Base-by-base conservation (phyloP, 2,329 filamentous ascomycete species). In the Diaporthe ilicicola region DNA sequence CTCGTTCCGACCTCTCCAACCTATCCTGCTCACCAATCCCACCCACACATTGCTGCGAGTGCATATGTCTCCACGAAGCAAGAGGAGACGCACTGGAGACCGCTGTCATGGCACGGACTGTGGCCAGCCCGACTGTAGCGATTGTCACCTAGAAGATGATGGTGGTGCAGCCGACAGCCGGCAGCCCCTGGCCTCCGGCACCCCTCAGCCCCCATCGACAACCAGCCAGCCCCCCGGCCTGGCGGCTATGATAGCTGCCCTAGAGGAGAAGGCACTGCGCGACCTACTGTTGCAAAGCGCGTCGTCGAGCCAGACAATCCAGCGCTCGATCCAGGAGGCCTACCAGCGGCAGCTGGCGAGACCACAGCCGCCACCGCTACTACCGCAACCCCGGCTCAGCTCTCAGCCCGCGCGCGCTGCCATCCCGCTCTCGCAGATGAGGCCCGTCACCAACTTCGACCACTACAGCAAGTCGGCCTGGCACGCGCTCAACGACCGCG, bases 401-500 rank as follows among this genome's bases (percentile, higher is more conserved):
- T 12, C 50, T 4, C 64, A 54, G 39, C 4, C 64, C 37, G 19
- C n/a, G 2, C 61, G 61, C 44, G 32, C 61, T 1, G 46, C 61
- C 27, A 17, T 65, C 46, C 61, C 61, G 44, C 44, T 65, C 27
- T 65, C 61, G 44, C 42, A 65, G 13, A 67, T 55, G 50, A 53
- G 44, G 64, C 64, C 64, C 50, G 67, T 69, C 39, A 50, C 54
- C 39, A 62, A 69, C 67, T 69, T 69, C 46, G 67, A 69, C 54
- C 39, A 44, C 44, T 69, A 69, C 67, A 62, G 54, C 67, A 69
- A 69, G 67, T 50, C 44, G 24, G 67, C 67, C 7, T 69, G 67
- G 67, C 55, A 69, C 55, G 53, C 53, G 19, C 53, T 69, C n/a
- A 62, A 69, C 55, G 53, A 69, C 67, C 50, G 55, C 39, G 19